These are phyloP conservation scores for Podosphaera leucotricha DNA, from an alignment of 2,329 filamentous ascomycete genomes.

Conservation along the genomic window DNA sequence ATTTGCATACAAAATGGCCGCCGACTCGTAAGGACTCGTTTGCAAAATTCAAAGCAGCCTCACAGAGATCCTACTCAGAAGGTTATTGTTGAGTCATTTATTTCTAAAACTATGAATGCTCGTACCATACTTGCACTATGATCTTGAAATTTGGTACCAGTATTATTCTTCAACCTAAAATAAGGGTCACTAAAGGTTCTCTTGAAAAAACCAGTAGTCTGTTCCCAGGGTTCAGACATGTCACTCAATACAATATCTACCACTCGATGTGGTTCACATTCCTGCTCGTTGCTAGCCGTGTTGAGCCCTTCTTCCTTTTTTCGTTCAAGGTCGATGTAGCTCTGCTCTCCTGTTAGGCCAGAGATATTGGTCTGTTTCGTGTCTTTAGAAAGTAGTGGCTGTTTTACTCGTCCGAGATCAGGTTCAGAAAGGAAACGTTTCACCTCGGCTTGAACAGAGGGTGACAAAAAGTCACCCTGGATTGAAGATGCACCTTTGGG, in stretches of 20 bases:
- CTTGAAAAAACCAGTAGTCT: slow-evolving; percentile 54
- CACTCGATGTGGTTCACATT: slow-evolving; percentile 19
- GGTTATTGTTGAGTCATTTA: neutral
- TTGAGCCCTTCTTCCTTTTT: slow-evolving; percentile 14
- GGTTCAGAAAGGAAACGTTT: slow-evolving; percentile 50
- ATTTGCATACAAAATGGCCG: slow-evolving; percentile 92
- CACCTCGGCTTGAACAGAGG: slow-evolving; percentile 50
- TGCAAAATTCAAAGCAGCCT: slow-evolving; percentile 62
- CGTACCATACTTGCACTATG: slow-evolving; percentile 87
- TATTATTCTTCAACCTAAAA: slow-evolving; percentile 98
- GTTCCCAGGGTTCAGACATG: slow-evolving; percentile 95
- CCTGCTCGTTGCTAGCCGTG: slow-evolving; percentile 17
- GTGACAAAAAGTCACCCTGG: slow-evolving; percentile 76
- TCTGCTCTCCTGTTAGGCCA: neutral
- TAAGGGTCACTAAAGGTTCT: slow-evolving; percentile 89
- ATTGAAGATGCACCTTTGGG: slow-evolving; percentile 82
- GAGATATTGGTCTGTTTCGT: neutral
- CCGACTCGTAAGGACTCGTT: slow-evolving; percentile 61
- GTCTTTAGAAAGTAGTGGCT: slow-evolving; percentile 3
- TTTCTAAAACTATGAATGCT: slow-evolving; percentile 1
- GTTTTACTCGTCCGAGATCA: slow-evolving; percentile 27
- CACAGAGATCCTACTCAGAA: slow-evolving; percentile 54
- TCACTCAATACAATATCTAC: slow-evolving; percentile 93
- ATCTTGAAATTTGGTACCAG: slow-evolving; percentile 64
- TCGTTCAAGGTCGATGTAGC: neutral